Conservation (phyloP, 2,329 filamentous ascomycete genomes). For the Trichoderma hamatum region DNA sequence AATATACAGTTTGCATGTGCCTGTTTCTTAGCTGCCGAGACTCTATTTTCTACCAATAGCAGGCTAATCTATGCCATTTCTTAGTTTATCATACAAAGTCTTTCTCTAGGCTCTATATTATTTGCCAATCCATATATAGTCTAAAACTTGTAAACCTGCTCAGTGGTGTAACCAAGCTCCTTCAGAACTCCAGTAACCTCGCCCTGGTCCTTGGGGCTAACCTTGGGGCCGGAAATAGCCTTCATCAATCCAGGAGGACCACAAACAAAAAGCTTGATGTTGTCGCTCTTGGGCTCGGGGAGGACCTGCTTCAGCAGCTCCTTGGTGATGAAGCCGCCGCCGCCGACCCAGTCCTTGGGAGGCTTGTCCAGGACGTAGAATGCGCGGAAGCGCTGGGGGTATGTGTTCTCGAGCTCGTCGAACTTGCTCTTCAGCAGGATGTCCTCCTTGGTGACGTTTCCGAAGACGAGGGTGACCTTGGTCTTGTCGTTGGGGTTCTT, state of each 20-base stretch:
- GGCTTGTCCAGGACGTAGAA: slow-evolving; percentile 91
- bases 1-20: not conserved
- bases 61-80: slow-evolving; percentile 3
- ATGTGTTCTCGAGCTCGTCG: slow-evolving; percentile 86
- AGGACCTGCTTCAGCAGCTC: slow-evolving; percentile 93
- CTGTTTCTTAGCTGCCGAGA: slow-evolving; percentile 2
- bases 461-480: slow-evolving; percentile 93
- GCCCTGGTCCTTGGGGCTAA: slow-evolving; percentile 90
- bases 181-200: slow-evolving; percentile 81
- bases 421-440: slow-evolving; percentile 89
- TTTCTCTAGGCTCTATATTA: not conserved
- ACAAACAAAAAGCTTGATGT: slow-evolving; percentile 96
- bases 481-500: slow-evolving; percentile 96
- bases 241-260: slow-evolving; percentile 93
- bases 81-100: slow-evolving; percentile 13
- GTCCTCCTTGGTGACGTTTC: slow-evolving; percentile 86
- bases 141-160: slow-evolving; percentile 96
- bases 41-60: slow-evolving; percentile 14
- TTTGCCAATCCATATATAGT: not conserved
- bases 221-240: slow-evolving; percentile 85
- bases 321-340: slow-evolving; percentile 82
- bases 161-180: slow-evolving; percentile 68
- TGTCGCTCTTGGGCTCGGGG: slow-evolving; percentile 86
- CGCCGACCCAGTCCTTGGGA: slow-evolving; percentile 76
- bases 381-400: slow-evolving; percentile 90